Evolutionary conservation across 345 rosid species (phyloP), one percentile per base, ranked within the genome.

Genomic region (Aethionema arabicum): DNA sequence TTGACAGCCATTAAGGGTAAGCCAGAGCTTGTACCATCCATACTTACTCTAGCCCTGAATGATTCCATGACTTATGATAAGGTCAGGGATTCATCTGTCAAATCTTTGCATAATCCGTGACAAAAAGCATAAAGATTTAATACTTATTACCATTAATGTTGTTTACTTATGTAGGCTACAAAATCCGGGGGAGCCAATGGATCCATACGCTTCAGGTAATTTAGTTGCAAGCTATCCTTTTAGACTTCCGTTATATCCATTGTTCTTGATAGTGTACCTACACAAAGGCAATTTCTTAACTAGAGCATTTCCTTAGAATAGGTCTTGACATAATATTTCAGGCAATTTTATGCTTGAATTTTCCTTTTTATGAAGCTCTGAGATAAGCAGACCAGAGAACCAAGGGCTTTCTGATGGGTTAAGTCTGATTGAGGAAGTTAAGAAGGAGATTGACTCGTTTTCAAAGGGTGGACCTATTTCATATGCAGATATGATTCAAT

Each of bases 141-240:
- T 50, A 67, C 61, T 58, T 62, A 63, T 79, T 21, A 21, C 27
- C 27, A 0, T 35, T 36, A 4, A 4, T 53, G 5, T 14, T 67
- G 63, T 43, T 62, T 50, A 67, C 61, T 58, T 65, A 61, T 79
- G 69, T 69, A 92, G 95, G 85, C 87, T 76, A 77, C 98, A 61
- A 92, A 92, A 81, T 74, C 96, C 40, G 98, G 96, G 7, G 98
- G 96, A 21, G 81, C 98, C 42, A 92, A 92, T 77, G 96, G 96
- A 76, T 92, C 98, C 27, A 69, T 88, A 64, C 81, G 91, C 32
- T 80, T 92, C 77, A 85, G 96, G 98, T 86, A 85, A 63, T 59
- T 65, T 21, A 2, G 27, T 2, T 21, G 2, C 27, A 21, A 21
- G 27, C 27, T 1, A 21, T 21, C 27, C 2, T 21, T 21, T 21